These are phyloP conservation scores for Phytophthora multivora DNA, from an alignment of 352 stramenopile species.

Conservation along the genomic window DNA sequence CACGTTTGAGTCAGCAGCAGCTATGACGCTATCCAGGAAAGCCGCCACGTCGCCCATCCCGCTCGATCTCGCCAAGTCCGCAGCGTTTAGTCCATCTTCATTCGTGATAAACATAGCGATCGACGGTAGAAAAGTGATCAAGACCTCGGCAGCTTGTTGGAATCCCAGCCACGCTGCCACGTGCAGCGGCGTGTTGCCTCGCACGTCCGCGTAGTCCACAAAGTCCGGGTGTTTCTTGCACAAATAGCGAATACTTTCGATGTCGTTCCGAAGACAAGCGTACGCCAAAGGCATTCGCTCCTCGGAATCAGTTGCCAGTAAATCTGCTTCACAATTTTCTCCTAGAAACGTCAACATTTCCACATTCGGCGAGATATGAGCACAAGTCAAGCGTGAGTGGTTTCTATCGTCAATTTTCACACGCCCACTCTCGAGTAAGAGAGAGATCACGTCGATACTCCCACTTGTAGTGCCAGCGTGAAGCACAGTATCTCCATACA, in stretches of 20 bases:
- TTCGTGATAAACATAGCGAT: constrained; percentile 67
- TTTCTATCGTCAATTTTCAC: constrained; percentile 53
- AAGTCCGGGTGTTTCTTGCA: constrained; percentile 62
- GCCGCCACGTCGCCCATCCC: constrained; percentile 23
- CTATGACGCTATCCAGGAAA: constrained; percentile 36
- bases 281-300: constrained; percentile 69
- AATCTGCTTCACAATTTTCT: constrained; percentile 47
- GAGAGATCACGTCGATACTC: constrained; percentile 27
- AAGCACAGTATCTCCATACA: constrained; percentile 64
- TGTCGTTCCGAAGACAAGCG: constrained; percentile 57
- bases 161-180: constrained; percentile 55
- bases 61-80: constrained; percentile 46
- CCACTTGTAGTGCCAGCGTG: constrained; percentile 58
- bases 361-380: constrained; percentile 50
- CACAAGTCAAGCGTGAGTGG: constrained; percentile 37
- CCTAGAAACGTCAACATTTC: constrained; percentile 43
- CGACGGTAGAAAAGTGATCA: constrained; percentile 43
- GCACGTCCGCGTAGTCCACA: constrained; percentile 66
- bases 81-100: constrained; percentile 47
- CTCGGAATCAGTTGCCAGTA: constrained; percentile 56
- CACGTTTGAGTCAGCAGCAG: constrained; percentile 20
- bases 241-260: constrained; percentile 56
- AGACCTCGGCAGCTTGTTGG: constrained; percentile 28
- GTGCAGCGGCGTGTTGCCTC: constrained; percentile 74
- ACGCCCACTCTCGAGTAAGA: constrained; percentile 49